Evolutionary conservation across 2,329 filamentous ascomycete genomes (phyloP).

Genomic region (Alternaria gaisen): DNA sequence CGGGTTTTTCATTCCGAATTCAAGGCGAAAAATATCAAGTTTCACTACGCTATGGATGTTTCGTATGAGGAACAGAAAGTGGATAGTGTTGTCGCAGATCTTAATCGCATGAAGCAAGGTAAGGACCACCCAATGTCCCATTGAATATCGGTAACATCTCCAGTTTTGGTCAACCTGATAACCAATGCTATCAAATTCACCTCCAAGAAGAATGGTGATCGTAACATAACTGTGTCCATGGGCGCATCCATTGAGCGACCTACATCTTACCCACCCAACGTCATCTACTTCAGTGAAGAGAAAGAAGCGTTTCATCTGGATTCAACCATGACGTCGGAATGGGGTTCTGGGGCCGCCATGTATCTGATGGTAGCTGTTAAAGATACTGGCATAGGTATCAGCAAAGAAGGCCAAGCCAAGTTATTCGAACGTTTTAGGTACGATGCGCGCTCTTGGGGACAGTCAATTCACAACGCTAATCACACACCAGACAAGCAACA

Average conservation of each 20-base stretch:
- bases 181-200: slow-evolving; percentile 61
- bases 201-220: slow-evolving; percentile 47
- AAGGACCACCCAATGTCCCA: not conserved
- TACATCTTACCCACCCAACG: slow-evolving; percentile 54
- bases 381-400: slow-evolving; percentile 56
- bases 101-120: slow-evolving; percentile 52
- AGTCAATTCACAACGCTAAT: not conserved
- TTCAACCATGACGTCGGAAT: slow-evolving; percentile 52
- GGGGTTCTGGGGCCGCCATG: slow-evolving; percentile 51
- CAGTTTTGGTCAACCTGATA: slow-evolving; percentile 55
- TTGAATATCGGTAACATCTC: slow-evolving; percentile 16
- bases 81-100: slow-evolving; percentile 51
- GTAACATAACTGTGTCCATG: slow-evolving; percentile 54
- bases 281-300: slow-evolving; percentile 55
- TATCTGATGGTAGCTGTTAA: slow-evolving; percentile 58
- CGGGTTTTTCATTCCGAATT: slow-evolving; percentile 54
- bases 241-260: slow-evolving; percentile 51
- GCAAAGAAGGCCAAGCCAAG: slow-evolving; percentile 50
- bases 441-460: not conserved
- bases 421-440: slow-evolving; percentile 56
- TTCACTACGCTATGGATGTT: slow-evolving; percentile 53
- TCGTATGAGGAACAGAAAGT: slow-evolving; percentile 51
- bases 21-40: slow-evolving; percentile 49
- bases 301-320: slow-evolving; percentile 51
- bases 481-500: slow-evolving; percentile 43